A percentile compares a stretch with the other conserved stretches of the same genome.
phyloP scores from a whole-genome alignment of 2,329 filamentous ascomycete genomes.

The Arthrobotrys entomopaga region DNA sequence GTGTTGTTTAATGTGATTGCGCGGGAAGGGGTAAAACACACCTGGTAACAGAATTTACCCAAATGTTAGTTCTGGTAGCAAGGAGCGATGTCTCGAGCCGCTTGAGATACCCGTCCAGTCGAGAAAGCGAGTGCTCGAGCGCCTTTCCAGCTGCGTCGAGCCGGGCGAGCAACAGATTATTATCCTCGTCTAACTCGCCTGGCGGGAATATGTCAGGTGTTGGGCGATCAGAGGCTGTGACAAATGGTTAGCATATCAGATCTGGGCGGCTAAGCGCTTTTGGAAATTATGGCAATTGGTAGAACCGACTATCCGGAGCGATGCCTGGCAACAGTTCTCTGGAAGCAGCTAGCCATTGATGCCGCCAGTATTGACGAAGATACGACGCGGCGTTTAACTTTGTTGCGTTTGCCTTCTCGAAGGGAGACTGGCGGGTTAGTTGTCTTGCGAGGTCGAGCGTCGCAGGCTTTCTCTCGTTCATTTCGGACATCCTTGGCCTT shows the following conservation, averaged over 20 bases:
- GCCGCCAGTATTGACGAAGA: constrained; percentile 5
- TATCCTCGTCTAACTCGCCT: no score
- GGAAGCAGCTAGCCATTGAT: neutral
- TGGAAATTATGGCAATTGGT: neutral
- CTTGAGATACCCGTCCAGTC: neutral
- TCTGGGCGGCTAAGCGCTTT: neutral
- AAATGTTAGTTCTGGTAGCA: neutral
- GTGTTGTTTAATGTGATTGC: no score
- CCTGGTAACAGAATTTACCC: neutral
- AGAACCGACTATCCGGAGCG: neutral
- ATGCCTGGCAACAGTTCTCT: neutral
- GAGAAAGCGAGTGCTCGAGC: neutral
- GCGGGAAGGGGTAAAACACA: no score
- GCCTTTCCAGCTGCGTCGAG: neutral
- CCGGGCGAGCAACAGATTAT: neutral
- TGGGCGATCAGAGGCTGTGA: no score
- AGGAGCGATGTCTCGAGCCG: neutral
- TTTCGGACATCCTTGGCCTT: no score
- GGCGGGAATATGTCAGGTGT: no score
- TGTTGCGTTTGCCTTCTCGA: neutral
- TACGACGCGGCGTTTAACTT: neutral
- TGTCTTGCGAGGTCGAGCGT: no score
- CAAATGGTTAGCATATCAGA: no score
- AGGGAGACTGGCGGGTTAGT: neutral
- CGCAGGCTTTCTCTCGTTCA: no score